phyloP scores from a whole-genome alignment of 192 early-diverging fungal genomes.

The Entomortierella parvispora region DNA sequence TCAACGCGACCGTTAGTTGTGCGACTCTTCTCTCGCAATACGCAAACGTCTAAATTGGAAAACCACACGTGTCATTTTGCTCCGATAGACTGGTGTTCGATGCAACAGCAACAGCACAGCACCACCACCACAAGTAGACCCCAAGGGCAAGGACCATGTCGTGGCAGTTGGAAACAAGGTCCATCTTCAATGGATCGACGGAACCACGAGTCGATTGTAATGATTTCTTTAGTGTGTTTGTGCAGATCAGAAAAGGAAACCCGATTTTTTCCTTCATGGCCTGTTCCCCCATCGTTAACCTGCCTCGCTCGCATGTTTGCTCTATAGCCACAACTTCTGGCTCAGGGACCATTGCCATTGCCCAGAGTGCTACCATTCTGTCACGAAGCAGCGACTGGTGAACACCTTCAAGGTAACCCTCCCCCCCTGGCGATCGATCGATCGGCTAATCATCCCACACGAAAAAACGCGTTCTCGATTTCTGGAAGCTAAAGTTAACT shows the following conservation, averaged over 20 bases:
- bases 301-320: neutral
- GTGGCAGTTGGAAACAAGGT: conserved; percentile 25
- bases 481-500: neutral
- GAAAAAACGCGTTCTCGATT: neutral
- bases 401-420: conserved; percentile 67
- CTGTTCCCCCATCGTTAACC: neutral
- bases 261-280: neutral
- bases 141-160: conserved; percentile 13
- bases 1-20: no score
- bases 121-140: conserved; percentile 4
- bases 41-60: no score
- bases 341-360: conserved; percentile 88
- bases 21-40: no score
- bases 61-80: no score
- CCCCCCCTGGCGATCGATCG: neutral
- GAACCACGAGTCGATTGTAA: conserved; percentile 46
- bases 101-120: neutral
- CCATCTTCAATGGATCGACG: conserved; percentile 38
- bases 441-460: neutral
- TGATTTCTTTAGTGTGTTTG: neutral
- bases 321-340: conserved; percentile 76
- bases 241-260: no score
- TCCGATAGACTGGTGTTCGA: neutral
- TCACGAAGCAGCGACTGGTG: conserved; percentile 81
- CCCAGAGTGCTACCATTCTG: conserved; percentile 75